phyloP scores from a whole-genome alignment of 192 early-diverging fungal genomes.

The Gigaspora rosea region DNA sequence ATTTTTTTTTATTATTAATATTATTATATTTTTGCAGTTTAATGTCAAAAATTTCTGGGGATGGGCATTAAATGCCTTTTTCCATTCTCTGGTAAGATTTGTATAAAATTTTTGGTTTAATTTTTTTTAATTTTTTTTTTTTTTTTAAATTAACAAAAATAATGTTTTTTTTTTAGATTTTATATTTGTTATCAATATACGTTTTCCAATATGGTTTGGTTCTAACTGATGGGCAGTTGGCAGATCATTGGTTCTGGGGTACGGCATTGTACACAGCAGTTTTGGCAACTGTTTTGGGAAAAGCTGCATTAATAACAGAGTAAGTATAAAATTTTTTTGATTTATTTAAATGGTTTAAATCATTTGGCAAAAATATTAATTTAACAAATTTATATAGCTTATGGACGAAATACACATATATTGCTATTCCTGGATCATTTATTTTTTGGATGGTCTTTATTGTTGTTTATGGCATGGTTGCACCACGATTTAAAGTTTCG shows the following conservation, averaged over 20 bases:
- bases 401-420: constrained; percentile 94
- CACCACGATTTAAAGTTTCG: constrained; percentile 65
- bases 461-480: constrained; percentile 79
- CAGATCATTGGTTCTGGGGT: constrained; percentile 91
- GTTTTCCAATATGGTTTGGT: constrained; percentile 73
- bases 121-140: constrained; percentile 4
- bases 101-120: constrained; percentile 20
- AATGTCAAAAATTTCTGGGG: constrained; percentile 90
- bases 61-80: constrained; percentile 90
- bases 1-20: not conserved
- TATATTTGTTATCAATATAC: constrained; percentile 70
- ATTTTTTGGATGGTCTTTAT: constrained; percentile 86
- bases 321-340: constrained; percentile 33
- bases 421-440: constrained; percentile 90
- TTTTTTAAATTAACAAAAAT: not conserved
- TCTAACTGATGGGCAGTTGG: constrained; percentile 66
- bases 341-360: too few species aligned
- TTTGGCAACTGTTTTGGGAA: constrained; percentile 85
- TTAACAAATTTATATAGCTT: constrained; percentile 46
- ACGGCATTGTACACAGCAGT: constrained; percentile 88
- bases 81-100: constrained; percentile 77
- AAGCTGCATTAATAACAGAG: constrained; percentile 88
- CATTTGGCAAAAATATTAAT: too few species aligned
- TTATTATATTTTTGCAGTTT: constrained; percentile 52
- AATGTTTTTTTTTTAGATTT: constrained; percentile 39